Evolutionary conservation across 768 basidiomycete species (phyloP), one percentile per base, ranked within the genome.

Genomic region (Ramaria rubella): DNA sequence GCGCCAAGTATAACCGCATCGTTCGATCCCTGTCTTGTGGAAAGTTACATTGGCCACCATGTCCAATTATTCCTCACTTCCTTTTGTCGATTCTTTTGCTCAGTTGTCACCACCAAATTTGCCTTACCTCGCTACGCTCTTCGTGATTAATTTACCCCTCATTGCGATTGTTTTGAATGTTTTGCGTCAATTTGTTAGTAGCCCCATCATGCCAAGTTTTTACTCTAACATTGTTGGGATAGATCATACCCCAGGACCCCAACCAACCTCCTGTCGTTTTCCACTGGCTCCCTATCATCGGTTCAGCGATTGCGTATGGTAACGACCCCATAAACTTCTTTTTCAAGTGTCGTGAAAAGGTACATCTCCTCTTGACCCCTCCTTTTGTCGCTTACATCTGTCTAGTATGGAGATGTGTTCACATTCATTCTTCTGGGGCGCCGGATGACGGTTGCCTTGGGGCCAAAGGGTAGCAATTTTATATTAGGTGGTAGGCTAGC

Each of bases 351-450:
- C 80, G 81, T 61, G 81, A 87, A 65, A 91, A 90, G 81, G 92
- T 87, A 52, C 9, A 74, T 59, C 31, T 43, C 40, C 5, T 36
- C n/a, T 27, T 5, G 43, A 36, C 50, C 6, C 21, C 9, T 57
- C 23, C 21, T 43, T 29, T 26, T 58, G 19, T 29, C 31, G 1
- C 15, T 34, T 49, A 31, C 36, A 19, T 60, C 21, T 58, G 17
- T 46, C 7, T 26, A 99, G 96, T 86, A 98, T 65, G 96, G 96
- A 56, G 81, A 96, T 59, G 84, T 98, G n/a, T 99, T 98, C 76
- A 94, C 94, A 1, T 98, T 96, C 72, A 76, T 94, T 40, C 73
- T 99, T 7, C 72, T 97, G 54, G 96, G 96, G 38, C 83, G 92
- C 59, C 84, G 82, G 51, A 82, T 97, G 62, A 98, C 95, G 2